Conservation (phyloP, 768 basidiomycete genomes). For the Termitomyces sp. region DNA sequence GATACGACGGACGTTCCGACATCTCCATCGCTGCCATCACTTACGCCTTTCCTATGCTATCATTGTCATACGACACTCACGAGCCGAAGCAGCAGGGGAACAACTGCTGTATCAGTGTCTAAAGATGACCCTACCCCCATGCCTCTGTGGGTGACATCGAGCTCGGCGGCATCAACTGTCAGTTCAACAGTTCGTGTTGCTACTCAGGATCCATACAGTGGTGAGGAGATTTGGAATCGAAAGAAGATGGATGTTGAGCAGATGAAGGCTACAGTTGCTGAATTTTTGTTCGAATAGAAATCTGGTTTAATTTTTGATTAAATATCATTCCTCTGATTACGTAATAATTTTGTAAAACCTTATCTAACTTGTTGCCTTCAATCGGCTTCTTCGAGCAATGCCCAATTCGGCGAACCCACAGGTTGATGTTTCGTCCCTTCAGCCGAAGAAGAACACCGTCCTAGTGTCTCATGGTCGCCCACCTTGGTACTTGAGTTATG, state of each 20-base stretch:
- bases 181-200: background rate
- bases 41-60: conserved; percentile 48
- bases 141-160: conserved; percentile 33
- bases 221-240: conserved; percentile 28
- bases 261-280: conserved; percentile 36
- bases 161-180: conserved; percentile 1
- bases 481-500: conserved; percentile 55
- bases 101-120: conserved; percentile 14
- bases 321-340: conserved; percentile 5
- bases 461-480: conserved; percentile 83
- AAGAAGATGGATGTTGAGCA: conserved; percentile 25
- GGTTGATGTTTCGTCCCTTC: conserved; percentile 23
- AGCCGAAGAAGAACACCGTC: conserved; percentile 68
- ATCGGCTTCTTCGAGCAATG: conserved; percentile 15
- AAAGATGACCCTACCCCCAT: conserved; percentile 21
- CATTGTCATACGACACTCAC: conserved; percentile 56
- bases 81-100: conserved; percentile 45
- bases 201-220: background rate
- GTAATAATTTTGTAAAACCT: background rate
- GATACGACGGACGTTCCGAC: background rate
- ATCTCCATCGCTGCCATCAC: conserved; percentile 15
- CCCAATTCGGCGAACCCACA: conserved; percentile 16
- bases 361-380: background rate
- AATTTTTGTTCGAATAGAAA: conserved; percentile 34
- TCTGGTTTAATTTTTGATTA: background rate